These are phyloP conservation scores for Corylus avellana DNA, from an alignment of 306 rosid genomes.

Conservation along the genomic window DNA sequence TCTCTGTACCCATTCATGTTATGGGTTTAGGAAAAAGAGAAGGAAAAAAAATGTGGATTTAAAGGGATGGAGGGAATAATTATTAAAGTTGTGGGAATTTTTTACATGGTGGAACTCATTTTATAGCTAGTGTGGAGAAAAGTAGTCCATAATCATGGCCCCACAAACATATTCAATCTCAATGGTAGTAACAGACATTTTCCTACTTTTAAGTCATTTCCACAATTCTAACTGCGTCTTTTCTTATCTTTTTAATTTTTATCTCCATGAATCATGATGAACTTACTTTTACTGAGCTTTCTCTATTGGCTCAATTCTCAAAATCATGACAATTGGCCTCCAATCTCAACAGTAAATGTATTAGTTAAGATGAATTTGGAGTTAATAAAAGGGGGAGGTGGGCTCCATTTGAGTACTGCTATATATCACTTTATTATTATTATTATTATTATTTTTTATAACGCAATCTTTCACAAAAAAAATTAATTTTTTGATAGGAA, in stretches of 20 bases:
- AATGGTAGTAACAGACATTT: not conserved
- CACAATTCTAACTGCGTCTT: not conserved
- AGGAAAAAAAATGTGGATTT: slow-evolving; percentile 20
- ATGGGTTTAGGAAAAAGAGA: slow-evolving; percentile 13
- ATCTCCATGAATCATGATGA: not conserved
- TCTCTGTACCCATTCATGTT: slow-evolving; percentile 55
- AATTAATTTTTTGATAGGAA: too few species aligned
- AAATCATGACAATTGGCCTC: too few species aligned
- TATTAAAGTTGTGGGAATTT: slow-evolving; percentile 10
- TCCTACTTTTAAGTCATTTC: not conserved
- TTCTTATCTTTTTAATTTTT: not conserved
- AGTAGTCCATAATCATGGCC: slow-evolving; percentile 34
- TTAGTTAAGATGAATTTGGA: too few species aligned
- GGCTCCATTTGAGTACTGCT: too few species aligned
- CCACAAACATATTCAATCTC: slow-evolving; percentile 22
- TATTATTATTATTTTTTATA: too few species aligned
- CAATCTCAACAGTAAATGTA: too few species aligned
- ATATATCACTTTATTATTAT: too few species aligned
- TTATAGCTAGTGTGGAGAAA: not conserved
- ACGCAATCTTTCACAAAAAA: too few species aligned
- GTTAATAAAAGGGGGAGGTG: too few species aligned
- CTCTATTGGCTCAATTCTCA: not conserved
- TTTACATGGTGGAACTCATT: slow-evolving; percentile 35
- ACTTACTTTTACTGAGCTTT: not conserved
- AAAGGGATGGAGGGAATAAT: slow-evolving; percentile 7